These are phyloP conservation scores for Paradendryphiella salina DNA, from an alignment of 2,329 filamentous ascomycete genomes.

Conservation along the genomic window DNA sequence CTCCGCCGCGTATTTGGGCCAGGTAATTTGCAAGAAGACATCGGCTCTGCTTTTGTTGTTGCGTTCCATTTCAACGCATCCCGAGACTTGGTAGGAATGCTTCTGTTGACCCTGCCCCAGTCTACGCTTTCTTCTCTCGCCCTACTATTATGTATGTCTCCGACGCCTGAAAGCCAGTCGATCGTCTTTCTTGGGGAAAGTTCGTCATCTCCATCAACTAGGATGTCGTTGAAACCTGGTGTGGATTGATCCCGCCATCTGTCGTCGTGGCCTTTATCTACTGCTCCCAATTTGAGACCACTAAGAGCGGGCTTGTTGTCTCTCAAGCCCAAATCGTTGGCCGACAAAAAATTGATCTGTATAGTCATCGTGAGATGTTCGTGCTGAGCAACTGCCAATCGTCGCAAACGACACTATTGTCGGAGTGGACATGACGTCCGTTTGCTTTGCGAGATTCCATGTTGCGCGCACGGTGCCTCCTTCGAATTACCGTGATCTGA, in stretches of 20 bases:
- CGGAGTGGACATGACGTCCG: not conserved
- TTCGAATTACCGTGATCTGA: conserved; percentile 10
- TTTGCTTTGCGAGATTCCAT: not conserved
- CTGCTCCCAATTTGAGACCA: not conserved
- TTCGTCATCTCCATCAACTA: not conserved
- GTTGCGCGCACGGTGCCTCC: conserved; percentile 1
- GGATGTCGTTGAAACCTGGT: not conserved
- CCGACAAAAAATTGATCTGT: conserved; percentile 1
- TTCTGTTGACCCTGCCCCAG: not conserved
- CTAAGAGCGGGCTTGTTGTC: not conserved
- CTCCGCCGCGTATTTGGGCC: conserved; percentile 8
- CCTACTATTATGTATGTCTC: conserved; percentile 2
- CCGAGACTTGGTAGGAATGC: not conserved
- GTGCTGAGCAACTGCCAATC: too few species aligned
- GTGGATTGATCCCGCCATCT: not conserved
- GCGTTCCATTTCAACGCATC: too few species aligned
- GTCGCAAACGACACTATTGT: too few species aligned
- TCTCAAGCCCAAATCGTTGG: not conserved
- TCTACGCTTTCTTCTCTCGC: not conserved
- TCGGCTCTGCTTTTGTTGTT: too few species aligned
- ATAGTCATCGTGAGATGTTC: not conserved
- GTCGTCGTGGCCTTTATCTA: not conserved
- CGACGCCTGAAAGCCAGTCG: conserved; percentile 11
- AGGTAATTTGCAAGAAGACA: too few species aligned
- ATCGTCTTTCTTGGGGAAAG: not conserved